These are phyloP conservation scores for Astragalus glycyphyllos DNA, from an alignment of 306 rosid genomes.

Conservation along the genomic window DNA sequence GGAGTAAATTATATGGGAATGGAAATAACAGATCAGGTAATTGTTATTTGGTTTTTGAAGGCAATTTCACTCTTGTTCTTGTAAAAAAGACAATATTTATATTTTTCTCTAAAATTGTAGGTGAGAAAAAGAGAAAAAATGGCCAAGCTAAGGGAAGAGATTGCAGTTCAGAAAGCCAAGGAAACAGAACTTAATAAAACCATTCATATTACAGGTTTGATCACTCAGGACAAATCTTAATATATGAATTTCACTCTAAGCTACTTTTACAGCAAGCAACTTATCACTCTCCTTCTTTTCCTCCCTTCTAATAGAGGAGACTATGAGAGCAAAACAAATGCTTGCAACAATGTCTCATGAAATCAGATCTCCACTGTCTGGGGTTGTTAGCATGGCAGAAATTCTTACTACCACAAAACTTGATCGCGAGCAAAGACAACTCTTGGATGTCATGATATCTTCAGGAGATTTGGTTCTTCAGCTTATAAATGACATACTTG, in stretches of 20 bases:
- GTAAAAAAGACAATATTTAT: slow-evolving; percentile 25
- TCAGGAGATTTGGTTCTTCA: slow-evolving; percentile 99
- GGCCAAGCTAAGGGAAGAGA: slow-evolving; percentile 86
- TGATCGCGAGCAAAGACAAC: slow-evolving; percentile 83
- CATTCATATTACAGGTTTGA: slow-evolving; percentile 87
- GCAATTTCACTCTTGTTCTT: slow-evolving; percentile 23
- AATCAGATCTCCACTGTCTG: slow-evolving; percentile 95
- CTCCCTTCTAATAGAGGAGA: slow-evolving; percentile 68
- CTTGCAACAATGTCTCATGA: slow-evolving; percentile 99
- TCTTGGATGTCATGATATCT: slow-evolving; percentile 90
- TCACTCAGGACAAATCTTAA: slow-evolving; percentile 37
- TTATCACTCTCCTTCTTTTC: slow-evolving; percentile 29
- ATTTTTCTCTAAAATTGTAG: slow-evolving; percentile 48
- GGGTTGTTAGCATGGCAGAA: slow-evolving; percentile 98
- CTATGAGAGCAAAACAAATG: slow-evolving; percentile 99
- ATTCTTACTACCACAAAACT: slow-evolving; percentile 89
- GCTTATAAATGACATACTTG: slow-evolving; percentile 96
- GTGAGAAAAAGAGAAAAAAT: slow-evolving; percentile 95
- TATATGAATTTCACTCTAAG: slow-evolving; percentile 30
- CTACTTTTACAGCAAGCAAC: slow-evolving; percentile 25
- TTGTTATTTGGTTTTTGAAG: slow-evolving; percentile 19
- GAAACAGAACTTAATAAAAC: slow-evolving; percentile 96
- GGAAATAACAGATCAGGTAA: slow-evolving; percentile 98
- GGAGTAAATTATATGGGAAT: slow-evolving; percentile 98
- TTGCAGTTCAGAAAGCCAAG: slow-evolving; percentile 96